Evolutionary conservation across 2,329 filamentous ascomycete genomes (phyloP).

Genomic region (Celoporthe dispersa): DNA sequence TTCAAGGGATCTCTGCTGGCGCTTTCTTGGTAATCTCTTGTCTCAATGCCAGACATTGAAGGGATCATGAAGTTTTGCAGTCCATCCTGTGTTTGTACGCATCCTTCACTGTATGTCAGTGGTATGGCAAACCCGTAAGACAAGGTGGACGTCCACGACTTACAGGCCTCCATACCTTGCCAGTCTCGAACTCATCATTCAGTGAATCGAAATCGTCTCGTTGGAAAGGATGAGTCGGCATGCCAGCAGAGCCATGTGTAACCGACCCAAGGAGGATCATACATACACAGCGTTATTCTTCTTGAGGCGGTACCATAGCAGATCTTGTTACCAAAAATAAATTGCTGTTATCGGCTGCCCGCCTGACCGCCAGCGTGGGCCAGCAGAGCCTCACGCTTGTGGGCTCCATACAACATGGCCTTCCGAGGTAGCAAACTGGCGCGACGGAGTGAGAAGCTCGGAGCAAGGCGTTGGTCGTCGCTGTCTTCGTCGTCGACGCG

Average conservation of each 20-base stretch:
- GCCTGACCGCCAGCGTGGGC: background rate
- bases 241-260: background rate
- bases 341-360: background rate
- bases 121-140: background rate
- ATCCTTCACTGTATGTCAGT: background rate
- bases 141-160: background rate
- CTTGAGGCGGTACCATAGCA: constrained; percentile 5
- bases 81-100: background rate
- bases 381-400: constrained; percentile 19
- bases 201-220: too few relatives aligned
- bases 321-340: constrained; percentile 24
- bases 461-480: background rate
- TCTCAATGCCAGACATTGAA: background rate
- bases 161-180: background rate
- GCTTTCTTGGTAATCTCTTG: background rate
- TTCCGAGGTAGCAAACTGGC: background rate
- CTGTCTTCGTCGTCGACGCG: background rate
- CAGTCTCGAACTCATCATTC: background rate
- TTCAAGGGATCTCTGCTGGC: too few relatives aligned
- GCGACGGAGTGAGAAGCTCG: background rate
- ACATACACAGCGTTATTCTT: background rate
- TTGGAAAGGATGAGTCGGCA: background rate
- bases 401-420: background rate
- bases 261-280: background rate
- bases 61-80: background rate